These are phyloP conservation scores for Pleurotus sapidus DNA, from an alignment of 768 basidiomycete genomes.

Conservation along the genomic window DNA sequence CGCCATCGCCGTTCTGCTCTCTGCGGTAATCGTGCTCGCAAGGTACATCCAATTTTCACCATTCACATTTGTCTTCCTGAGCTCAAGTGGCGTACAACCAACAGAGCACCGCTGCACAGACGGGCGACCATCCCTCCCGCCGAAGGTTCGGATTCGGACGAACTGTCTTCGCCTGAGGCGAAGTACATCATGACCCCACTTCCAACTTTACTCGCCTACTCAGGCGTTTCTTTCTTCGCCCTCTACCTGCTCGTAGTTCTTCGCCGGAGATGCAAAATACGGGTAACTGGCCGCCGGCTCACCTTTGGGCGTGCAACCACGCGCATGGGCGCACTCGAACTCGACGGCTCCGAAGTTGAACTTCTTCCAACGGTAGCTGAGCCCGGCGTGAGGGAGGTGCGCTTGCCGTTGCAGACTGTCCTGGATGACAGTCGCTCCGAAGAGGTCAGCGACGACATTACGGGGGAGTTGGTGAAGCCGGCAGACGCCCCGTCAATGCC, in stretches of 20 bases:
- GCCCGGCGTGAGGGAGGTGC: neutral
- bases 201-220: conserved; percentile 4
- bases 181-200: neutral
- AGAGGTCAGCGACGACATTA: neutral
- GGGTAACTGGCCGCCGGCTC: conserved; percentile 1
- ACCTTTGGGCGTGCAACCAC: conserved; percentile 4
- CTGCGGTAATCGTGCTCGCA: conserved; percentile 3
- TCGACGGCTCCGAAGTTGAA: conserved; percentile 6
- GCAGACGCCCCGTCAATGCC: neutral
- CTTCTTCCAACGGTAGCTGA: conserved; percentile 5
- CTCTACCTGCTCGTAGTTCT: neutral
- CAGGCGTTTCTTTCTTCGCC: conserved; percentile 4
- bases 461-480: neutral
- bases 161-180: neutral
- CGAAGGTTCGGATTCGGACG: neutral
- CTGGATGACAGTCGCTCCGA: conserved; percentile 4
- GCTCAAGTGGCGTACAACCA: neutral
- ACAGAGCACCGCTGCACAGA: conserved; percentile 5
- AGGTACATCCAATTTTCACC: neutral
- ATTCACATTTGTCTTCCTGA: neutral
- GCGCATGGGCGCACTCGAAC: conserved; percentile 2
- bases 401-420: conserved; percentile 3
- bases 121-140: neutral
- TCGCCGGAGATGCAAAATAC: conserved; percentile 3
- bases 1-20: conserved; percentile 8